Evolutionary conservation across 164 flowering plant genomes (phyloP).

Genomic region (Cinnamomum chago): DNA sequence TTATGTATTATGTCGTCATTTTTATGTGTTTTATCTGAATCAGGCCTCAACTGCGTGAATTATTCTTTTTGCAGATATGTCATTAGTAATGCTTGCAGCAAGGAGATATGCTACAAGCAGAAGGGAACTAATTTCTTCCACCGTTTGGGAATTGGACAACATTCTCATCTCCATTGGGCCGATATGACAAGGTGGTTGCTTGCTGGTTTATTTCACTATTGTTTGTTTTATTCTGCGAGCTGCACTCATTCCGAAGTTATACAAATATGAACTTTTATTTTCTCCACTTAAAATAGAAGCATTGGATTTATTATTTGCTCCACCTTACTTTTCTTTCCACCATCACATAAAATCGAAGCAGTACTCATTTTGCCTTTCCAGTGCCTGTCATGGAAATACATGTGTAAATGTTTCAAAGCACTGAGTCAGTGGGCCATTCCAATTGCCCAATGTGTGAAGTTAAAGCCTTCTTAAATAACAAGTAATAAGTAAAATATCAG

Average conservation of each 20-base stretch:
- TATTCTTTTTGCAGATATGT: slow-evolving; percentile 59
- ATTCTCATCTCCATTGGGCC: slow-evolving; percentile 80
- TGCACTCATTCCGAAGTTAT: not conserved
- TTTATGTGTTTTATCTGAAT: not conserved
- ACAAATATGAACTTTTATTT: not conserved
- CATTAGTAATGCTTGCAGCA: slow-evolving; percentile 86
- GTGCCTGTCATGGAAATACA: slow-evolving; percentile 1
- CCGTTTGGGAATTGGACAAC: slow-evolving; percentile 56
- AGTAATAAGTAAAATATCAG: no score
- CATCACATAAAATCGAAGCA: not conserved
- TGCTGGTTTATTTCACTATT: slow-evolving; percentile 1
- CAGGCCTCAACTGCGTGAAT: not conserved
- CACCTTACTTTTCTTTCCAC: not conserved
- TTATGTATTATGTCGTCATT: not conserved
- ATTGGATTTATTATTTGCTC: not conserved
- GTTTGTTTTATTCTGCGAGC: not conserved
- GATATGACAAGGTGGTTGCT: slow-evolving; percentile 61
- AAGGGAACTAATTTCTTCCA: slow-evolving; percentile 65
- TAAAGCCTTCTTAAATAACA: no score
- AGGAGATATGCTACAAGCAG: slow-evolving; percentile 71
- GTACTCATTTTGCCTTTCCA: not conserved
- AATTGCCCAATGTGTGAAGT: no score
- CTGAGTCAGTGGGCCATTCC: no score
- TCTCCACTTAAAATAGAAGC: not conserved
- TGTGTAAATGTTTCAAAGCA: not conserved